These are phyloP conservation scores for Rhodamnia rubescens DNA, from an alignment of 345 rosid genomes.

Conservation along the genomic window DNA sequence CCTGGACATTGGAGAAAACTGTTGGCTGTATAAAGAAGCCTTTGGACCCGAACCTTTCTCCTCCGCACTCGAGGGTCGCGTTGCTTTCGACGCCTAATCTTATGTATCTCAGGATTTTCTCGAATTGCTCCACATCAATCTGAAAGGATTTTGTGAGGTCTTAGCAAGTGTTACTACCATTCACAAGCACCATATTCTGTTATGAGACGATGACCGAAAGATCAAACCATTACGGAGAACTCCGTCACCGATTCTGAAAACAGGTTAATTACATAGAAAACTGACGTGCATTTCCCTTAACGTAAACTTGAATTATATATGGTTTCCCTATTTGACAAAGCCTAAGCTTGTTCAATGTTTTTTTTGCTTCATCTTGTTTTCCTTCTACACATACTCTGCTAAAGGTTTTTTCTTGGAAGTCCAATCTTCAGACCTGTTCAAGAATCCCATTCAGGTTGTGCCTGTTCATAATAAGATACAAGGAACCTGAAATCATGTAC, in stretches of 20 bases:
- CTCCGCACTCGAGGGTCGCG: constrained; percentile 91
- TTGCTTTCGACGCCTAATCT: constrained; percentile 53
- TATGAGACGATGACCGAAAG: neutral
- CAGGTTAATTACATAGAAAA: neutral
- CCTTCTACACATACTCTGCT: neutral
- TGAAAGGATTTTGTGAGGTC: constrained; percentile 2
- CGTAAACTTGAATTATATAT: neutral
- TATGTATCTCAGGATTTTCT: constrained; percentile 66
- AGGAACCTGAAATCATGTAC: neutral
- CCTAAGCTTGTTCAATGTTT: neutral
- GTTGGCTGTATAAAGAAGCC: constrained; percentile 91
- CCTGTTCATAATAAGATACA: neutral
- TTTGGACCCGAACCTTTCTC: constrained; percentile 54
- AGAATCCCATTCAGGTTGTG: neutral
- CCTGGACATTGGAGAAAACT: constrained; percentile 88
- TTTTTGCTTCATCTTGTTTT: neutral
- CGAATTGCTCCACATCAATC: constrained; percentile 63
- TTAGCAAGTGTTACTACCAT: neutral
- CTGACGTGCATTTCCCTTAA: neutral
- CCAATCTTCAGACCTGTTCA: neutral
- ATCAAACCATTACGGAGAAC: neutral
- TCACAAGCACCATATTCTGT: neutral
- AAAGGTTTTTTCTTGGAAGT: neutral
- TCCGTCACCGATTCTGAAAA: neutral
- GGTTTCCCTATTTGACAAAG: neutral